Conservation (phyloP, 805 yeast genomes). For the Geotrichum ghanense region DNA sequence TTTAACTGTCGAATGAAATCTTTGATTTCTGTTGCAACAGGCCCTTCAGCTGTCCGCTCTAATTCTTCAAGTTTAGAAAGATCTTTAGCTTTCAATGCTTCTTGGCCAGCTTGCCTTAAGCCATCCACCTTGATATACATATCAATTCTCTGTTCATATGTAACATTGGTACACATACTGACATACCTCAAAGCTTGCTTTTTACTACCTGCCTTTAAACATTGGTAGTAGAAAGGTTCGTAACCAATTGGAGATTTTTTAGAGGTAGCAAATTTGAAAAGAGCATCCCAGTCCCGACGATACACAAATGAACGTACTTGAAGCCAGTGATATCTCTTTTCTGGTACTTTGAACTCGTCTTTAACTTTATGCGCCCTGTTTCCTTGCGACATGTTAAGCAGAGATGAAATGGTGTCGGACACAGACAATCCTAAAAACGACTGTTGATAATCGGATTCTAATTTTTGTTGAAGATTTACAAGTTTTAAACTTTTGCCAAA, state of each 20-base stretch:
- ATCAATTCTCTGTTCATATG: slow-evolving; percentile 36
- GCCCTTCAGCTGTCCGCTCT: slow-evolving; percentile 12
- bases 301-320: slow-evolving; percentile 38
- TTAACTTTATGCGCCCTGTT: slow-evolving; percentile 37
- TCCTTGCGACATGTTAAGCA: slow-evolving; percentile 39
- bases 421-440: slow-evolving; percentile 33
- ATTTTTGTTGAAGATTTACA: slow-evolving; percentile 32
- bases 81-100: slow-evolving; percentile 23
- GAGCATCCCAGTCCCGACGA: slow-evolving; percentile 41
- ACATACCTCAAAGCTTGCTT: slow-evolving; percentile 53
- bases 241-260: slow-evolving; percentile 64
- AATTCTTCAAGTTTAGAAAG: slow-evolving; percentile 12
- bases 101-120: slow-evolving; percentile 19
- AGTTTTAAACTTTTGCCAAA: slow-evolving; percentile 35
- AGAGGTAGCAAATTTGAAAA: slow-evolving; percentile 38
- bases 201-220: slow-evolving; percentile 41
- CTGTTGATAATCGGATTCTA: slow-evolving; percentile 32
- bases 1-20: slow-evolving; percentile 7
- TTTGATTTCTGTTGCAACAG: slow-evolving; percentile 9
- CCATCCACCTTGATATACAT: slow-evolving; percentile 45
- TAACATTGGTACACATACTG: slow-evolving; percentile 35
- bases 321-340: slow-evolving; percentile 43
- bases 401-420: slow-evolving; percentile 35
- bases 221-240: slow-evolving; percentile 46
- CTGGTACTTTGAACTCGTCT: slow-evolving; percentile 45